Conservation (phyloP, 73 alveolate species). For the Blepharisma japonicum region DNA sequence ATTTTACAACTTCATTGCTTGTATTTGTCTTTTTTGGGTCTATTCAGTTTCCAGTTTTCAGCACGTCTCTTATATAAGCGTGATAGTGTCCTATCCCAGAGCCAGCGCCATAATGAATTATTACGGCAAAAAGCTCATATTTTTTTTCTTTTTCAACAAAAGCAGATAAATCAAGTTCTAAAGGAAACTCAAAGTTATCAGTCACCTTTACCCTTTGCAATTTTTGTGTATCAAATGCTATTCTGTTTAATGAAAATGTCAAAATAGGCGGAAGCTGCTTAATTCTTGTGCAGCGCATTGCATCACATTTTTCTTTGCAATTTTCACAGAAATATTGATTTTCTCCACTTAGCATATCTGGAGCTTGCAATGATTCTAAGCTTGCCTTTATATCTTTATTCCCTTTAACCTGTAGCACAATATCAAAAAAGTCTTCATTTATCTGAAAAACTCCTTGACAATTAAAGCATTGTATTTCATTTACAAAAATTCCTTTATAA, state of each 20-base stretch:
- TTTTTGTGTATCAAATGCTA: conserved; percentile 81
- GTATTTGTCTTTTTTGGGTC: conserved; percentile 45
- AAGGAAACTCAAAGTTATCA: conserved; percentile 88
- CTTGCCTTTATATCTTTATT: conserved; percentile 69
- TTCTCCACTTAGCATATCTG: conserved; percentile 70
- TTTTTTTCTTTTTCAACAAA: conserved; percentile 64
- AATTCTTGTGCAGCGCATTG: conserved; percentile 81
- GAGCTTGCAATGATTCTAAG: conserved; percentile 59
- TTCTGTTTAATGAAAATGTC: conserved; percentile 84
- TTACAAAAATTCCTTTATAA: conserved; percentile 71
- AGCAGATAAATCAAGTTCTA: conserved; percentile 83
- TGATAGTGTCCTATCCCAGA: conserved; percentile 96
- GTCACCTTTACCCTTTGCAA: conserved; percentile 87
- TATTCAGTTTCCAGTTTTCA: conserved; percentile 88
- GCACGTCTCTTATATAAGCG: conserved; percentile 91
- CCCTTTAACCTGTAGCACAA: conserved; percentile 80
- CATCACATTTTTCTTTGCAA: conserved; percentile 79
- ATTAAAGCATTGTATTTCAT: conserved; percentile 68
- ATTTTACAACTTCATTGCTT: conserved; percentile 28
- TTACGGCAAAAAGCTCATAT: conserved; percentile 90
- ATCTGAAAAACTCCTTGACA: conserved; percentile 68
- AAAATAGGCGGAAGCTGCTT: conserved; percentile 85
- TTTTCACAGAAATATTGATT: conserved; percentile 84
- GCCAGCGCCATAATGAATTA: conserved; percentile 96
- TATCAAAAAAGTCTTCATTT: conserved; percentile 84